Conservation (phyloP, 2,329 filamentous ascomycete genomes). For the Monosporascus sp. region DNA sequence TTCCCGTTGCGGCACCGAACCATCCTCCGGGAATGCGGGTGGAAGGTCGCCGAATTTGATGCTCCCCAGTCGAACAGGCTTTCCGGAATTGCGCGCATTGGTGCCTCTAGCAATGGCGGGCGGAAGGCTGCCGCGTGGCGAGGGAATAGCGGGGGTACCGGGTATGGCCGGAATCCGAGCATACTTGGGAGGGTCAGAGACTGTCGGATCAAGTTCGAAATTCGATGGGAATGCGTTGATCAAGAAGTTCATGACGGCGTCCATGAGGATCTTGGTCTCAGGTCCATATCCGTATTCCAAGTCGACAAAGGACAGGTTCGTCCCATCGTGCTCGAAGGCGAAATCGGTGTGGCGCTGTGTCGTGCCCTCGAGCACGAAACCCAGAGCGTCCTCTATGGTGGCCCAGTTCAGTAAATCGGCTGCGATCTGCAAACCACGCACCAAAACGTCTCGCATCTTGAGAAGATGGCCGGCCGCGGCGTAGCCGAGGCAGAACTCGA, state of each 20-base stretch:
- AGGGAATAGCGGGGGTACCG: slow-evolving; percentile 21
- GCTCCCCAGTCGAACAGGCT: slow-evolving; percentile 50
- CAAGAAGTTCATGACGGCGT: slow-evolving; percentile 52
- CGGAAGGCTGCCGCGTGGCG: slow-evolving; percentile 28
- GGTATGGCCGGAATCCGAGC: slow-evolving; percentile 43
- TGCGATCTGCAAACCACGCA: slow-evolving; percentile 55
- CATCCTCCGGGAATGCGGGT: slow-evolving; percentile 28
- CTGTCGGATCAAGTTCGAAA: slow-evolving; percentile 51
- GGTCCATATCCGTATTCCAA: slow-evolving; percentile 47
- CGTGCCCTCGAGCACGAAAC: slow-evolving; percentile 47
- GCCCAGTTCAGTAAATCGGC: slow-evolving; percentile 55
- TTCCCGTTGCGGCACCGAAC: slow-evolving; percentile 16
- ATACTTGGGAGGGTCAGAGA: slow-evolving; percentile 30
- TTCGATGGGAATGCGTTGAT: slow-evolving; percentile 52
- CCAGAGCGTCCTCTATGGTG: slow-evolving; percentile 54
- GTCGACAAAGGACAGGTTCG: slow-evolving; percentile 6
- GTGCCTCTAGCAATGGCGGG: slow-evolving; percentile 34
- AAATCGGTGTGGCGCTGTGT: slow-evolving; percentile 23
- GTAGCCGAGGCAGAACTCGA: slow-evolving; percentile 57
- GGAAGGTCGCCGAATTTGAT: slow-evolving; percentile 69
- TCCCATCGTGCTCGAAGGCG: slow-evolving; percentile 13
- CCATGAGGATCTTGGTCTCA: slow-evolving; percentile 48
- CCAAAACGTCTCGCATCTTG: slow-evolving; percentile 46
- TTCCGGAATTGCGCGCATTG: slow-evolving; percentile 25
- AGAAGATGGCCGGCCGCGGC: slow-evolving; percentile 57